Conservation (phyloP, 345 rosid genomes). For the Mangifera indica region DNA sequence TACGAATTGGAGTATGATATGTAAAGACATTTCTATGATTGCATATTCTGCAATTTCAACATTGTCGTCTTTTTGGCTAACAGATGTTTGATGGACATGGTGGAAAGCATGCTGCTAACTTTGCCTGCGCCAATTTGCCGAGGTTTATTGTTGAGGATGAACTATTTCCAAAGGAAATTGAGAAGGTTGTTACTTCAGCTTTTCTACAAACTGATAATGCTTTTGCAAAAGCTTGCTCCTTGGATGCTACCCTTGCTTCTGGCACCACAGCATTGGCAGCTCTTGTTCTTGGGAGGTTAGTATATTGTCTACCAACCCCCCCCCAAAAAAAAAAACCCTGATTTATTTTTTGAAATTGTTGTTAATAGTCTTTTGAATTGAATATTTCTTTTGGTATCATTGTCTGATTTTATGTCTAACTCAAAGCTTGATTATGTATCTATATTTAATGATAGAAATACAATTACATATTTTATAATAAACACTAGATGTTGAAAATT, state of each 20-base stretch:
- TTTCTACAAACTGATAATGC: conserved; percentile 81
- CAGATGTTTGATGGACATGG: conserved; percentile 91
- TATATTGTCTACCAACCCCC: neutral
- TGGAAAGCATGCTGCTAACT: conserved; percentile 91
- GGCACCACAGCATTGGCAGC: conserved; percentile 92
- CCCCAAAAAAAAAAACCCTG: neutral
- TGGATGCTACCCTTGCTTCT: conserved; percentile 64
- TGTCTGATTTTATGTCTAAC: neutral
- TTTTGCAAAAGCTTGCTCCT: conserved; percentile 70
- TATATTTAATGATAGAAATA: too few species aligned
- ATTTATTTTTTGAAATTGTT: neutral
- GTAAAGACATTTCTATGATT: neutral
- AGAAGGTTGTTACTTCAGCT: conserved; percentile 71
- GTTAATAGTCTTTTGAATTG: neutral
- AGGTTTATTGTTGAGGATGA: conserved; percentile 66
- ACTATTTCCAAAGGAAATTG: conserved; percentile 65
- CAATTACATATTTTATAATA: too few species aligned
- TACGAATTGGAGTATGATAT: neutral
- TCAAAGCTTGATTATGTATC: neutral
- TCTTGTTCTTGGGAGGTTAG: conserved; percentile 78
- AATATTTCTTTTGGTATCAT: neutral
- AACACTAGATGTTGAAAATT: too few species aligned
- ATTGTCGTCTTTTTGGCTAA: conserved; percentile 1
- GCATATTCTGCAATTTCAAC: neutral
- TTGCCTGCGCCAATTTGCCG: conserved; percentile 62